These are phyloP conservation scores for Kwoniella sp. DNA, from an alignment of 768 basidiomycete genomes.

Conservation along the genomic window DNA sequence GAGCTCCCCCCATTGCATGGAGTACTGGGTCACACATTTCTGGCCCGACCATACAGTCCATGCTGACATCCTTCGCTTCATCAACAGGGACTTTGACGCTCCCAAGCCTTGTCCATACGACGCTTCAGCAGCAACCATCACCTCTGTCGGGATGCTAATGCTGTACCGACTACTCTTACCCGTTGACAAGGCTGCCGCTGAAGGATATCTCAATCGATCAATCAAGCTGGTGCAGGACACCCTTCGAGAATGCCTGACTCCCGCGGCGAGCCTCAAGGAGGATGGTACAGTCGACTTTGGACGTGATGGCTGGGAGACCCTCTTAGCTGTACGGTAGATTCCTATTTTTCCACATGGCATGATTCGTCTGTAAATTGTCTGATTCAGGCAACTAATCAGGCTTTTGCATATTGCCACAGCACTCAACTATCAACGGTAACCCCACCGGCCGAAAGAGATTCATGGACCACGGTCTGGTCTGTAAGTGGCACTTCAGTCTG, in stretches of 20 bases:
- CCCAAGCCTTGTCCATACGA: constrained; percentile 46
- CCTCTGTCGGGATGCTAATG: constrained; percentile 41
- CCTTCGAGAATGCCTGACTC: constrained; percentile 33
- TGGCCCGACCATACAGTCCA: no score
- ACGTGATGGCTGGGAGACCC: constrained; percentile 46
- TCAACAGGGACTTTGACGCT: constrained; percentile 40
- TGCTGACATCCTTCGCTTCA: background rate
- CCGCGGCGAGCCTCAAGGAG: constrained; percentile 25
- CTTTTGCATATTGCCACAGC: constrained; percentile 22
- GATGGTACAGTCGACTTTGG: constrained; percentile 40
- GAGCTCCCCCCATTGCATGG: no score
- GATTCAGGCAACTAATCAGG: background rate
- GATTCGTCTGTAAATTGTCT: background rate
- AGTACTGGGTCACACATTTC: no score
- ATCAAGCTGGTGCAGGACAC: constrained; percentile 39
- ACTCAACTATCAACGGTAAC: constrained; percentile 49
- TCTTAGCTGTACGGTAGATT: constrained; percentile 30
- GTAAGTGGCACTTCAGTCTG: constrained; percentile 29
- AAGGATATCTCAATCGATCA: constrained; percentile 35
- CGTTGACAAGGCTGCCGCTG: constrained; percentile 28
- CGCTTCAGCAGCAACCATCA: constrained; percentile 42
- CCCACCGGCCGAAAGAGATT: constrained; percentile 22
- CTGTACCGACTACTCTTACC: constrained; percentile 34
- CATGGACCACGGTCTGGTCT: constrained; percentile 48
- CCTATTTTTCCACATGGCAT: background rate